Evolutionary conservation across 192 early-diverging fungal species (phyloP).

Genomic region (Entomortierella chlamydospora): DNA sequence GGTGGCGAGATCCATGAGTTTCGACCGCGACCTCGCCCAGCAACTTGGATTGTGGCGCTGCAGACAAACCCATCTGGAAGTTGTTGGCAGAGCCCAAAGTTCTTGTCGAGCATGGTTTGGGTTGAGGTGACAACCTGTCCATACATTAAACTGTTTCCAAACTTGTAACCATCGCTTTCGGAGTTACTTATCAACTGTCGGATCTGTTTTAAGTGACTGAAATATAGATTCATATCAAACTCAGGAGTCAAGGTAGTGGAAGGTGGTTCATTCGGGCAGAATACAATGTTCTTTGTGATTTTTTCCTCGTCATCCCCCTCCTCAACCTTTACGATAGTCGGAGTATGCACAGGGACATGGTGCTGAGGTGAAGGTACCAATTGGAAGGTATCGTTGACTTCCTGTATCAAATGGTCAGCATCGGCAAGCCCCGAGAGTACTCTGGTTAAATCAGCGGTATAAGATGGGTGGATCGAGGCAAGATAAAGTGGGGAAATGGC

Average conservation of each 20-base stretch:
- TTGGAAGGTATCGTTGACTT: constrained; percentile 53
- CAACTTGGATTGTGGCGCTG: constrained; percentile 82
- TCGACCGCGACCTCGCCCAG: constrained; percentile 89
- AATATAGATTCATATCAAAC: constrained; percentile 69
- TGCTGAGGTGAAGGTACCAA: constrained; percentile 33
- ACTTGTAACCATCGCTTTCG: constrained; percentile 8
- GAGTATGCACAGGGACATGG: constrained; percentile 27
- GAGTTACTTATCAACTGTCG: constrained; percentile 51
- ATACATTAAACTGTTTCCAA: constrained; percentile 85
- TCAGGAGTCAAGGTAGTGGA: constrained; percentile 61
- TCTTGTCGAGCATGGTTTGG: constrained; percentile 95
- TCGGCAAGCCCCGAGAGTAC: constrained; percentile 18
- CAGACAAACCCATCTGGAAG: constrained; percentile 86
- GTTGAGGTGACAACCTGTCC: constrained; percentile 85
- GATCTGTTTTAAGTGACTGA: constrained; percentile 58
- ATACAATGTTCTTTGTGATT: constrained; percentile 52
- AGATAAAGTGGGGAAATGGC: constrained; percentile 29
- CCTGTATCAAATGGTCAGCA: constrained; percentile 24
- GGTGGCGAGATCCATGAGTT: constrained; percentile 97
- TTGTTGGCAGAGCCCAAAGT: constrained; percentile 72
- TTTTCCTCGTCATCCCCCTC: constrained; percentile 40
- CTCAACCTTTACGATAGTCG: constrained; percentile 10
- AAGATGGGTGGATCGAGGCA: constrained; percentile 29
- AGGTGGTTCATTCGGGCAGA: constrained; percentile 59
- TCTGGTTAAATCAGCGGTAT: constrained; percentile 19